These are phyloP conservation scores for Aspergillus pseudotamarii DNA, from an alignment of 2,329 filamentous ascomycete species.

Conservation along the genomic window DNA sequence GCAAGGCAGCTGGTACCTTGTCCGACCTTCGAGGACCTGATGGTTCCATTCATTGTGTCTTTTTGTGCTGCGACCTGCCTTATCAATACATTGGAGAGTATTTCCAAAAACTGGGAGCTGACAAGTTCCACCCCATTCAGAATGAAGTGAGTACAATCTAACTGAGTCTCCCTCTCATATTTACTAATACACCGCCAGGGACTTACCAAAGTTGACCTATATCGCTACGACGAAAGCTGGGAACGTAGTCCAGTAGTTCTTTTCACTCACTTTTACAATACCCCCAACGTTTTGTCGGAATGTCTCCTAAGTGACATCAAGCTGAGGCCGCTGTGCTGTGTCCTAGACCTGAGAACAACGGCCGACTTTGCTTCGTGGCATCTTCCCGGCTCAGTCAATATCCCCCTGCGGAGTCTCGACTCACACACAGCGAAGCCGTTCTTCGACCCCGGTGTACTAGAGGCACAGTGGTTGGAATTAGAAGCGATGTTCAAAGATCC, in stretches of 20 bases:
- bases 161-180: neutral
- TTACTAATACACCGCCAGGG: conserved; percentile 34
- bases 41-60: conserved; percentile 57
- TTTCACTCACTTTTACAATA: conserved; percentile 43
- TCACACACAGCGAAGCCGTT: conserved; percentile 49
- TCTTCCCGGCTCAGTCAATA: conserved; percentile 50
- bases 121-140: conserved; percentile 54
- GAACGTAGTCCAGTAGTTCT: conserved; percentile 48
- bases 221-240: conserved; percentile 61
- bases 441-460: conserved; percentile 46
- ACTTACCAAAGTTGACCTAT: conserved; percentile 53
- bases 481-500: conserved; percentile 45
- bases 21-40: conserved; percentile 47
- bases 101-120: conserved; percentile 57
- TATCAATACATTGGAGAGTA: conserved; percentile 66
- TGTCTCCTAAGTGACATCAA: conserved; percentile 26
- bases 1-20: conserved; percentile 51
- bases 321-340: conserved; percentile 33
- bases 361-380: conserved; percentile 48
- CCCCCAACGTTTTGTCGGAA: conserved; percentile 22
- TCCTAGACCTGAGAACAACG: conserved; percentile 51
- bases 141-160: conserved; percentile 43
- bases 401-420: conserved; percentile 45
- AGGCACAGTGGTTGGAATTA: conserved; percentile 52
- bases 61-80: conserved; percentile 65